These are phyloP conservation scores for Penicillium nordicum DNA, from an alignment of 2,329 filamentous ascomycete genomes.

Conservation along the genomic window DNA sequence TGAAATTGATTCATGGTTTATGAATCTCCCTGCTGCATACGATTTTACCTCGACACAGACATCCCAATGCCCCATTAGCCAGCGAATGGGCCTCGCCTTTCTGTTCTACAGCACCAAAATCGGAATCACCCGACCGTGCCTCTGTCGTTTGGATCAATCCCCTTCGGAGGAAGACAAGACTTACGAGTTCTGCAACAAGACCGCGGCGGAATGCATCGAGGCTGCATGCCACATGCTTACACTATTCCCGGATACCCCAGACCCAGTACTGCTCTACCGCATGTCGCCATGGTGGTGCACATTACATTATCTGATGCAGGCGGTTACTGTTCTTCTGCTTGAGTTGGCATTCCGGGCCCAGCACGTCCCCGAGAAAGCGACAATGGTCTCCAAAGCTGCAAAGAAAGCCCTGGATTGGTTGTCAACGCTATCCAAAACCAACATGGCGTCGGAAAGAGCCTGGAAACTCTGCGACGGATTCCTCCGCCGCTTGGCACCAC, in stretches of 20 bases:
- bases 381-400: conserved; percentile 34
- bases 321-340: conserved; percentile 43
- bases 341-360: conserved; percentile 43
- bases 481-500: conserved; percentile 33
- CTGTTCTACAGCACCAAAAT: conserved; percentile 44
- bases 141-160: conserved; percentile 39
- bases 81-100: conserved; percentile 41
- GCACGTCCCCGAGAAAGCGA: conserved; percentile 43
- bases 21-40: conserved; percentile 38
- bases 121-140: conserved; percentile 43
- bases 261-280: conserved; percentile 36
- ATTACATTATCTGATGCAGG: conserved; percentile 46
- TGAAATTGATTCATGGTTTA: conserved; percentile 41
- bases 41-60: conserved; percentile 41
- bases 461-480: conserved; percentile 38
- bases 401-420: conserved; percentile 39
- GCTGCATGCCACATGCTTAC: conserved; percentile 42
- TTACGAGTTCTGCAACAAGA: conserved; percentile 38
- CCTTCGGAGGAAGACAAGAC: conserved; percentile 31
- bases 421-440: conserved; percentile 30
- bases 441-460: conserved; percentile 30
- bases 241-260: conserved; percentile 41
- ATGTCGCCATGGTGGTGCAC: conserved; percentile 46
- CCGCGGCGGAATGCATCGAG: conserved; percentile 42
- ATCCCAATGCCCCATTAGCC: conserved; percentile 33